These are phyloP conservation scores for Lonicera japonica DNA, from an alignment of 129 eudicot genomes.

Conservation along the genomic window DNA sequence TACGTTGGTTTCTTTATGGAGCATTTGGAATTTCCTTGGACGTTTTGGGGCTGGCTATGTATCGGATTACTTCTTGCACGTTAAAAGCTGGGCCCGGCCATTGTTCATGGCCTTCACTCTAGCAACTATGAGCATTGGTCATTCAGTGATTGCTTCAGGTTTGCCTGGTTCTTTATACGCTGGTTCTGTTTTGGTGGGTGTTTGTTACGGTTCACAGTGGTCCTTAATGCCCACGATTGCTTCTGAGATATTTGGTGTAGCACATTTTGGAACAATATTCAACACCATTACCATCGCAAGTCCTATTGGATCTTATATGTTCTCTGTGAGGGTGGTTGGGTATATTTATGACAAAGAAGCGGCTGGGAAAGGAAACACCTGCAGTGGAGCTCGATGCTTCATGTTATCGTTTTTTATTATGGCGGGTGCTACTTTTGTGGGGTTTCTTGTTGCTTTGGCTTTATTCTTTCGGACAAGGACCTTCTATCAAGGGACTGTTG, in stretches of 20 bases:
- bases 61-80: constrained; percentile 59
- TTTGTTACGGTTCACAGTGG: constrained; percentile 83
- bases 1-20: constrained; percentile 81
- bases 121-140: constrained; percentile 64
- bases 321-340: constrained; percentile 75
- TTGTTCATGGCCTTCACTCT: constrained; percentile 61
- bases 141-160: constrained; percentile 63
- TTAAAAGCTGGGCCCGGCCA: constrained; percentile 60
- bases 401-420: constrained; percentile 51
- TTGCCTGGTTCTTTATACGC: constrained; percentile 59
- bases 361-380: constrained; percentile 23
- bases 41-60: constrained; percentile 89
- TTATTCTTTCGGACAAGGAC: constrained; percentile 49
- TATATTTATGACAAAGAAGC: constrained; percentile 61
- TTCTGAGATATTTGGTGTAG: constrained; percentile 73
- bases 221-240: constrained; percentile 80
- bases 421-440: constrained; percentile 48
- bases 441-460: constrained; percentile 40
- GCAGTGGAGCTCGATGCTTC: constrained; percentile 65
- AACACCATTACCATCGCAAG: constrained; percentile 66
- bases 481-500: constrained; percentile 34
- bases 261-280: constrained; percentile 76
- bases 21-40: constrained; percentile 89
- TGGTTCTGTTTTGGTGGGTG: constrained; percentile 65
- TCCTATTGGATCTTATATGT: constrained; percentile 71